Evolutionary conservation across 1,284 basidiomycete species (phyloP).

Genomic region (Fistulinella cinereoalba): DNA sequence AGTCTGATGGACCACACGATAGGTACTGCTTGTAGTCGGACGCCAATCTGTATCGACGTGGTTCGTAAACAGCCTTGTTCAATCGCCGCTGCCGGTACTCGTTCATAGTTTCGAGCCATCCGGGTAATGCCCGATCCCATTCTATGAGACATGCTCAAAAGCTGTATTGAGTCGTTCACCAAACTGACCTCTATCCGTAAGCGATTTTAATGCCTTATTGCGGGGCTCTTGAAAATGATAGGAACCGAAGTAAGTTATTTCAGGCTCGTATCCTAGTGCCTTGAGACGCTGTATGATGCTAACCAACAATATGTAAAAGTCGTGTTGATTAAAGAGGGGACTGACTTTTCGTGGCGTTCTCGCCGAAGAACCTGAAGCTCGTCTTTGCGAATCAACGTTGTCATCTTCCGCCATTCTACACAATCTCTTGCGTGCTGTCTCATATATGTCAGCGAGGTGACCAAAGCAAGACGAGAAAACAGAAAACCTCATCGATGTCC

Average conservation of each 20-base stretch:
- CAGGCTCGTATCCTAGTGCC: conserved; percentile 7
- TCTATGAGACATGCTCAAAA: conserved; percentile 1
- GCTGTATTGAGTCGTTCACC: no score
- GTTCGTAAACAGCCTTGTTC: background rate
- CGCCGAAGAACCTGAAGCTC: background rate
- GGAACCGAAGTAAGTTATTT: conserved; percentile 1
- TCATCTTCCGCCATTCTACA: background rate
- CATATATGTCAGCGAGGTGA: background rate
- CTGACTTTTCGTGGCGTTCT: conserved; percentile 6
- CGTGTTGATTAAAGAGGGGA: background rate
- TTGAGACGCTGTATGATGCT: conserved; percentile 12
- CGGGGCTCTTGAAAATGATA: background rate
- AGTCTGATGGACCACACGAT: background rate
- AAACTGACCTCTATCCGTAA: conserved; percentile 8
- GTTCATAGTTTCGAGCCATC: conserved; percentile 12
- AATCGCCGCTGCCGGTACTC: background rate
- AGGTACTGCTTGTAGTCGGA: conserved; percentile 7
- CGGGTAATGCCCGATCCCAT: conserved; percentile 9
- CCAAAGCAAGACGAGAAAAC: background rate
- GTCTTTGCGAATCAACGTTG: background rate
- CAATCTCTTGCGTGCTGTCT: background rate
- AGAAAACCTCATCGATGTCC: background rate
- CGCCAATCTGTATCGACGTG: conserved; percentile 6
- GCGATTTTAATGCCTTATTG: background rate
- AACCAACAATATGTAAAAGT: background rate